Percentiles rank a stretch among this genome's conserved stretches.
phyloP scores from a whole-genome alignment of 441 rosid species.

The Aquilaria agallochum region DNA sequence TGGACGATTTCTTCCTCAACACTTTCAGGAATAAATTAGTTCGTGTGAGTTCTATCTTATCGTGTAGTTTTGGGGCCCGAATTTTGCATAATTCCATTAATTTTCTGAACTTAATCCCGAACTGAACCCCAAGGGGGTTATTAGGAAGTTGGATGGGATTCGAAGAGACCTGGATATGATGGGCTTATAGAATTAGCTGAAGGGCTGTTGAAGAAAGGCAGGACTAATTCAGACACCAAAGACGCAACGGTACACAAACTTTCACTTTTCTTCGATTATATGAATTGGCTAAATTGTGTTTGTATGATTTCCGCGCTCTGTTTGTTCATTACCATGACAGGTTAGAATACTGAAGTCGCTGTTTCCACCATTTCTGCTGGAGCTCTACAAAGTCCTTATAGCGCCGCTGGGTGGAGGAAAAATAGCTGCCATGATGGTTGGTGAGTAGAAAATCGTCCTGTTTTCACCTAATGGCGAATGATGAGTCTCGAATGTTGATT shows the following conservation, averaged over 20 bases:
- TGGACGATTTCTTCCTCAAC: slow-evolving; percentile 55
- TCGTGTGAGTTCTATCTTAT: slow-evolving; percentile 34
- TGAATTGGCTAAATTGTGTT: not conserved
- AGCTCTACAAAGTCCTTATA: slow-evolving; percentile 60
- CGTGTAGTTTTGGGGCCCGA: not conserved
- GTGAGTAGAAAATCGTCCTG: slow-evolving; percentile 37
- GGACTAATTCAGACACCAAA: slow-evolving; percentile 43
- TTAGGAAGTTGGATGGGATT: slow-evolving; percentile 94
- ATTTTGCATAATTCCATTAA: not conserved
- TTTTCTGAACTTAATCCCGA: no score
- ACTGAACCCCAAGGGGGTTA: slow-evolving; percentile 9
- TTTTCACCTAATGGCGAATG: not conserved
- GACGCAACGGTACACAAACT: slow-evolving; percentile 57
- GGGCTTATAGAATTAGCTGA: slow-evolving; percentile 75
- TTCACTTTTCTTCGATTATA: not conserved
- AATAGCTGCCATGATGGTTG: slow-evolving; percentile 79
- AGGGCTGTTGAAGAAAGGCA: slow-evolving; percentile 56
- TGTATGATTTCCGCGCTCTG: not conserved
- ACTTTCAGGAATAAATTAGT: slow-evolving; percentile 65
- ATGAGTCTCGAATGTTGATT: not conserved
- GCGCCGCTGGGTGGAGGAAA: slow-evolving; percentile 71
- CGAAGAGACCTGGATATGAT: slow-evolving; percentile 72
- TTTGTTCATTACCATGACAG: slow-evolving; percentile 26
- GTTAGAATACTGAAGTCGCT: slow-evolving; percentile 63
- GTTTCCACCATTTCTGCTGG: slow-evolving; percentile 73